Evolutionary conservation across 331 rosid genomes (phyloP).

Genomic region (Pyracantha coccinea): DNA sequence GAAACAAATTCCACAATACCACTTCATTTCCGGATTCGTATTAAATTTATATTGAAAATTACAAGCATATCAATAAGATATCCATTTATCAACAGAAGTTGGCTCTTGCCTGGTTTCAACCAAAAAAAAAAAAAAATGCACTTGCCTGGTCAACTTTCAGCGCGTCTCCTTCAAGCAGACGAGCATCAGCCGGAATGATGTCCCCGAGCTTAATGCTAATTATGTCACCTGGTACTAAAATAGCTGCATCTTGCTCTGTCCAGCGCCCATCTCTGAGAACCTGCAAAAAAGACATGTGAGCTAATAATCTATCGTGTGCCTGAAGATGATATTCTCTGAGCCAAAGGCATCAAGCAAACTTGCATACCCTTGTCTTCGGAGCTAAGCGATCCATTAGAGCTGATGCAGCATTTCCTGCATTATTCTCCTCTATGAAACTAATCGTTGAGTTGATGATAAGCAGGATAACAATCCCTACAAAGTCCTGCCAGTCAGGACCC

Average conservation of each 20-base stretch:
- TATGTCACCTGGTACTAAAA: constrained; percentile 84
- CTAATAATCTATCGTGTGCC: neutral
- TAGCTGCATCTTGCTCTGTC: constrained; percentile 73
- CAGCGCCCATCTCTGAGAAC: constrained; percentile 82
- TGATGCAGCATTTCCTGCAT: constrained; percentile 83
- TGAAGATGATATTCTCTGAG: neutral
- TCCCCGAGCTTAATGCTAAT: constrained; percentile 86
- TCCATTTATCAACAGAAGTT: neutral
- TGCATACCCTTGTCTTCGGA: constrained; percentile 61
- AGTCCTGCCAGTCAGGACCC: constrained; percentile 95
- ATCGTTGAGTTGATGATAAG: constrained; percentile 72
- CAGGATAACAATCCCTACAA: constrained; percentile 64
- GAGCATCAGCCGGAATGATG: constrained; percentile 87
- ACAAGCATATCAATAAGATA: neutral
- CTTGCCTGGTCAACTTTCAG: constrained; percentile 82
- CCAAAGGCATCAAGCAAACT: constrained; percentile 1
- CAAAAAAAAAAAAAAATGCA: neutral
- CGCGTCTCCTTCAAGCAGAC: constrained; percentile 82
- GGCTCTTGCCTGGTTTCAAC: neutral
- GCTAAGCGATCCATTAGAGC: constrained; percentile 82
- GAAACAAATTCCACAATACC: constrained; percentile 3
- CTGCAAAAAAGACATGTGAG: constrained; percentile 30
- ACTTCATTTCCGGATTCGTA: neutral
- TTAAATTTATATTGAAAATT: neutral
- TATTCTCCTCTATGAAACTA: constrained; percentile 84